These are phyloP conservation scores for Talaromyces atroroseus DNA, from an alignment of 2,329 filamentous ascomycete species.

Conservation along the genomic window DNA sequence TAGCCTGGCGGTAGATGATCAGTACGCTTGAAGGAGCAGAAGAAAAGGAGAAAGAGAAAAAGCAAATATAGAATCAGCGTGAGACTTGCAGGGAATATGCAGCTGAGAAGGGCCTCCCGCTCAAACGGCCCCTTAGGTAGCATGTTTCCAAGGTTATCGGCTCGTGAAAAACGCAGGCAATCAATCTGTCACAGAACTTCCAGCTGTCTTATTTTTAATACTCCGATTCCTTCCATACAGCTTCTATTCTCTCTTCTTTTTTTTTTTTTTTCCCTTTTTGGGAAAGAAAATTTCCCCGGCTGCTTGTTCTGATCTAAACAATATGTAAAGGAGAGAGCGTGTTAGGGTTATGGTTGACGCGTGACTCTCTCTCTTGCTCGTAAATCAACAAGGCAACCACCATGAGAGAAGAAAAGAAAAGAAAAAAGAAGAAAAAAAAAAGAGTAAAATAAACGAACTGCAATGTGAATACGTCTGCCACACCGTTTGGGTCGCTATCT, in stretches of 20 bases:
- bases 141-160: background rate
- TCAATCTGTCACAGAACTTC: background rate
- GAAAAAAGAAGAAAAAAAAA: background rate
- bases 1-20: background rate
- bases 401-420: no score
- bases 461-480: background rate
- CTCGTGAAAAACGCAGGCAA: slow-evolving; percentile 1
- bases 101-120: background rate
- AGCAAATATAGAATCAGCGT: slow-evolving; percentile 4
- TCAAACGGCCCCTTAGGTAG: slow-evolving; percentile 1
- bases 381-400: no score
- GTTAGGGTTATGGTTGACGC: background rate
- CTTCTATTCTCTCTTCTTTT: background rate
- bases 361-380: no score
- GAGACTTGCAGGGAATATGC: slow-evolving; percentile 2
- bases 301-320: no score
- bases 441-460: background rate
- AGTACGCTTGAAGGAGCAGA: background rate
- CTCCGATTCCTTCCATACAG: background rate
- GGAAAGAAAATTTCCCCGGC: no score
- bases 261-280: no score
- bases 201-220: background rate
- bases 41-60: background rate
- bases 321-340: no score
- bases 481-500: slow-evolving; percentile 5